Conservation (phyloP, 306 rosid species). For the Vigna reflexopilosa region DNA sequence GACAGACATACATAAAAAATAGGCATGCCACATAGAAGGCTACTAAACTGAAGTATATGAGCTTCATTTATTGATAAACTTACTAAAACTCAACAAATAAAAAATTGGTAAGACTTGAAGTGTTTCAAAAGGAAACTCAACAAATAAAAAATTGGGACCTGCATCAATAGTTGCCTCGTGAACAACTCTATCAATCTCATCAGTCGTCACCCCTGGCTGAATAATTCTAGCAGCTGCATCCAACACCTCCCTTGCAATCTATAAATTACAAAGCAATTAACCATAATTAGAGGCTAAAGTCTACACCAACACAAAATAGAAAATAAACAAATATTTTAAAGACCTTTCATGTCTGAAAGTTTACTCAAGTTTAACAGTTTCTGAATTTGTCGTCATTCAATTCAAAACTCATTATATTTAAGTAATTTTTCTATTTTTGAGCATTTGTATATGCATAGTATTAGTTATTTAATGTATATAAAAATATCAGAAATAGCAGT, state of each 20-base stretch:
- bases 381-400: no score
- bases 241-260: constrained; percentile 90
- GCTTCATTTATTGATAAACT: background rate
- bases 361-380: background rate
- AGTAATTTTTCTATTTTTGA: background rate
- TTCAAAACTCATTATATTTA: background rate
- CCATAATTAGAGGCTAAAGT: background rate
- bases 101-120: background rate
- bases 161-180: constrained; percentile 93
- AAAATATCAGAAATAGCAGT: background rate
- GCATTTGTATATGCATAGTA: background rate
- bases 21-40: background rate
- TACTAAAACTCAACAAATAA: constrained; percentile 15
- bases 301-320: background rate
- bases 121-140: constrained; percentile 12
- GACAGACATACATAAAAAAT: background rate
- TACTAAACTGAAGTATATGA: background rate
- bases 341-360: constrained; percentile 5
- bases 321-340: constrained; percentile 1
- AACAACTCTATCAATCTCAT: constrained; percentile 91
- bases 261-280: constrained; percentile 24
- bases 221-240: constrained; percentile 91
- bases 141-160: constrained; percentile 53
- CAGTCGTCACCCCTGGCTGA: constrained; percentile 88
- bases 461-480: background rate